Evolutionary conservation across 371 early-diverging fungal genomes (phyloP).

Genomic region (Choanephora cucurbitarum): DNA sequence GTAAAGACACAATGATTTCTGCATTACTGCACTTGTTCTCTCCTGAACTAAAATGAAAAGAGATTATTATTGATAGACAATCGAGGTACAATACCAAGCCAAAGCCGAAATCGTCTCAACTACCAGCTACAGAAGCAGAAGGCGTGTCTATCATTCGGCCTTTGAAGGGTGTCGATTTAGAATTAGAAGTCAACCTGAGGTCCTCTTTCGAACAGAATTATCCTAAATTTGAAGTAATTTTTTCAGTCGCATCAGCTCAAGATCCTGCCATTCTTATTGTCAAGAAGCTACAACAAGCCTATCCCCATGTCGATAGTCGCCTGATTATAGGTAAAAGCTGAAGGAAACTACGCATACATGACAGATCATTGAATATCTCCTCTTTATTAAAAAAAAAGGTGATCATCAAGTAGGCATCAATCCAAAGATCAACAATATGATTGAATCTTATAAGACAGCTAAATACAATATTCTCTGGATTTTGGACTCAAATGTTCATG

Average conservation of each 20-base stretch:
- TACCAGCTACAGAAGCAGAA: slow-evolving; percentile 49
- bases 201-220: slow-evolving; percentile 86
- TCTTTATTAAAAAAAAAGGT: too few relatives aligned
- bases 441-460: slow-evolving; percentile 75
- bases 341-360: neutral
- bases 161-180: slow-evolving; percentile 86
- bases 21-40: too few relatives aligned
- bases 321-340: slow-evolving; percentile 71
- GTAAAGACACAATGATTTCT: too few relatives aligned
- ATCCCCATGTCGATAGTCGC: slow-evolving; percentile 71
- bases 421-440: slow-evolving; percentile 95
- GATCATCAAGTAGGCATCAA: slow-evolving; percentile 76
- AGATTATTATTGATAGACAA: slow-evolving; percentile 39
- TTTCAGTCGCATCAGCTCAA: slow-evolving; percentile 75
- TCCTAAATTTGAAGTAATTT: slow-evolving; percentile 80
- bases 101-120: slow-evolving; percentile 48
- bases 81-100: slow-evolving; percentile 49
- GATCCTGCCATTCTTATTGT: slow-evolving; percentile 84
- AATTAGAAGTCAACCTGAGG: slow-evolving; percentile 75
- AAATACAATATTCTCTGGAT: slow-evolving; percentile 94
- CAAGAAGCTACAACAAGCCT: slow-evolving; percentile 62
- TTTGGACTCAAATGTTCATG: slow-evolving; percentile 86
- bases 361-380: neutral
- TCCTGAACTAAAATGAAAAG: neutral
- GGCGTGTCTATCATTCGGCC: slow-evolving; percentile 89